phyloP scores from a whole-genome alignment of 768 basidiomycete genomes.

The Lentinula detonsa region DNA sequence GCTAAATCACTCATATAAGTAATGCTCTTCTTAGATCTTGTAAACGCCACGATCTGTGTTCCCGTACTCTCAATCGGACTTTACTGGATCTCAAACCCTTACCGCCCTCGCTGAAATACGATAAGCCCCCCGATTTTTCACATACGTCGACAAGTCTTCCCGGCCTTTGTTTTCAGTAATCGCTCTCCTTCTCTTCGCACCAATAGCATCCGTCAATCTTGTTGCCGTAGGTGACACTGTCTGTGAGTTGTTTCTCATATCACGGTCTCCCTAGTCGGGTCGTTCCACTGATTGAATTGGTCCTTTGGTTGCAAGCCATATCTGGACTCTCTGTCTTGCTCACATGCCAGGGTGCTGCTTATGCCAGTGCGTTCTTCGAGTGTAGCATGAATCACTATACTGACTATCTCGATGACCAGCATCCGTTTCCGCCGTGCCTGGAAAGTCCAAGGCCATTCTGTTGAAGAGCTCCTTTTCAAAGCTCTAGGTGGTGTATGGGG shows the following conservation, averaged over 20 bases:
- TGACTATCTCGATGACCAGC: constrained; percentile 12
- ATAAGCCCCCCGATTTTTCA: constrained; percentile 37
- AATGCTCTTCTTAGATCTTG: constrained; percentile 18
- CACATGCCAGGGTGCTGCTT: constrained; percentile 34
- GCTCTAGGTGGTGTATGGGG: too few relatives aligned
- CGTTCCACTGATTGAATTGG: constrained; percentile 12
- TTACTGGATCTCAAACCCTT: constrained; percentile 38
- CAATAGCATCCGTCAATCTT: constrained; percentile 35
- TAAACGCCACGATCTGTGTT: constrained; percentile 39
- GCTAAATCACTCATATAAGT: too few relatives aligned
- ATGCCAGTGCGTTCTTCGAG: constrained; percentile 30
- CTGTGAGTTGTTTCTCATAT: constrained; percentile 21
- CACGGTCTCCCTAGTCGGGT: neutral
- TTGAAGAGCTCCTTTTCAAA: too few relatives aligned
- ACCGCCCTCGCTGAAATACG: constrained; percentile 42
- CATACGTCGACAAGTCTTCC: constrained; percentile 40
- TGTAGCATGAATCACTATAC: neutral
- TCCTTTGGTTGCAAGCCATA: constrained; percentile 37
- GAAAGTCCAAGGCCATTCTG: too few relatives aligned
- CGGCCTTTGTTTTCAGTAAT: constrained; percentile 39
- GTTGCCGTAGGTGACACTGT: constrained; percentile 26
- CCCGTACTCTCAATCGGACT: constrained; percentile 41
- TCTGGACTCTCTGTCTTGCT: constrained; percentile 43
- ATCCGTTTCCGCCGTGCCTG: too few relatives aligned
- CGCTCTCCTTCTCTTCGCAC: constrained; percentile 28